Base-by-base conservation (phyloP, 2,329 filamentous ascomycete genomes). In the Penicillium sumatraense region DNA sequence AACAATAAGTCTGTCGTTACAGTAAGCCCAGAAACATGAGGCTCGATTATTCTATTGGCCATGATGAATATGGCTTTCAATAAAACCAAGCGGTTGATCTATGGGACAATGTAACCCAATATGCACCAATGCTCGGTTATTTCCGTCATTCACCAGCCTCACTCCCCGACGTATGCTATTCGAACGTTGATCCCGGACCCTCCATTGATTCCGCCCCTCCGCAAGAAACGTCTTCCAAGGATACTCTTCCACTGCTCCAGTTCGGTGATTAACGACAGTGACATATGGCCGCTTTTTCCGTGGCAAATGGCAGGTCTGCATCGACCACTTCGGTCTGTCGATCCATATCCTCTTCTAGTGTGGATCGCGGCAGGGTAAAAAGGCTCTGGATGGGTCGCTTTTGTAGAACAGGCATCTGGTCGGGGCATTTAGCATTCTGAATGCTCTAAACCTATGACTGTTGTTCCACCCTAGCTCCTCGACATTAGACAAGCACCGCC, bases 241-340 rank as follows among this genome's bases (percentile, higher is more conserved):
- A 47, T 55, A 49, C 7, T 27, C 49, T 52, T 45, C 51, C 51
- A 36, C 35, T 55, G 44, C 55, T 60, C 33, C 49, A 60, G 29
- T 58, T 53, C 31, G 41, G 55, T 53, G 47, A 56, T 18, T 38
- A n/a, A n/a, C n/a, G n/a, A n/a, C n/a, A n/a, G n/a, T n/a, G n/a
- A n/a, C n/a, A n/a, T n/a, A n/a, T n/a, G n/a, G n/a, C n/a, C n/a
- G n/a, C n/a, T n/a, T n/a, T n/a, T n/a, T n/a, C n/a, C n/a, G n/a
- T n/a, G n/a, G n/a, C n/a, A n/a, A n/a, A n/a, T n/a, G n/a, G n/a
- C n/a, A n/a, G n/a, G n/a, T n/a, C n/a, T n/a, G n/a, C n/a, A n/a
- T n/a, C n/a, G n/a, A n/a, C n/a, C n/a, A n/a, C n/a, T n/a, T n/a
- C n/a, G n/a, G n/a, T n/a, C n/a, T n/a, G n/a, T n/a, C n/a, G n/a